Evolutionary conservation across 1,139 yeast genomes (phyloP).

Genomic region (Ogataea hybrid): DNA sequence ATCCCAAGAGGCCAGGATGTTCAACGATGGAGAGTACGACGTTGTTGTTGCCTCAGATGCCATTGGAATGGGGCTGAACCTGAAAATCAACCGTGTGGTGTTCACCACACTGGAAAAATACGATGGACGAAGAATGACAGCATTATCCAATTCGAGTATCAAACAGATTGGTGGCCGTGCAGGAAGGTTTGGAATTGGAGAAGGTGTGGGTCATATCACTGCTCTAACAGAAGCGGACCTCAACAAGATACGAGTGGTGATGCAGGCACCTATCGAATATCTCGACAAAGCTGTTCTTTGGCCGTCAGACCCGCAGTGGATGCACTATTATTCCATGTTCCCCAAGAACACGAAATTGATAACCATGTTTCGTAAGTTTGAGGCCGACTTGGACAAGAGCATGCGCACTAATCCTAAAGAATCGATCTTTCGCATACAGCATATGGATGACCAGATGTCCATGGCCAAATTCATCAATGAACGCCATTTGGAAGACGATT

Average conservation of each 20-base stretch:
- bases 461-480: constrained; percentile 46
- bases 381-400: constrained; percentile 37
- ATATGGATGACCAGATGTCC: constrained; percentile 42
- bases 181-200: constrained; percentile 58
- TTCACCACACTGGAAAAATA: constrained; percentile 69
- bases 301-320: constrained; percentile 71
- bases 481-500: constrained; percentile 29
- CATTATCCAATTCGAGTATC: constrained; percentile 60
- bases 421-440: constrained; percentile 35
- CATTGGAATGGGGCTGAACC: constrained; percentile 93
- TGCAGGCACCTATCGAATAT: constrained; percentile 46
- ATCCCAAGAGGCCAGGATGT: constrained; percentile 74
- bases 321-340: constrained; percentile 51
- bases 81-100: constrained; percentile 76
- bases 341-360: constrained; percentile 45
- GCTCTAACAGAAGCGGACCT: constrained; percentile 48
- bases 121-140: constrained; percentile 55
- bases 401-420: constrained; percentile 17
- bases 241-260: constrained; percentile 40
- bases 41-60: constrained; percentile 94
- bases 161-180: constrained; percentile 98
- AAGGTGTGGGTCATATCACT: constrained; percentile 56
- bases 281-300: constrained; percentile 59
- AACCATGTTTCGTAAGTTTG: constrained; percentile 48
- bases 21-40: constrained; percentile 74